Evolutionary conservation across 2,329 filamentous ascomycete species (phyloP).

Genomic region (Penicillium sp.): DNA sequence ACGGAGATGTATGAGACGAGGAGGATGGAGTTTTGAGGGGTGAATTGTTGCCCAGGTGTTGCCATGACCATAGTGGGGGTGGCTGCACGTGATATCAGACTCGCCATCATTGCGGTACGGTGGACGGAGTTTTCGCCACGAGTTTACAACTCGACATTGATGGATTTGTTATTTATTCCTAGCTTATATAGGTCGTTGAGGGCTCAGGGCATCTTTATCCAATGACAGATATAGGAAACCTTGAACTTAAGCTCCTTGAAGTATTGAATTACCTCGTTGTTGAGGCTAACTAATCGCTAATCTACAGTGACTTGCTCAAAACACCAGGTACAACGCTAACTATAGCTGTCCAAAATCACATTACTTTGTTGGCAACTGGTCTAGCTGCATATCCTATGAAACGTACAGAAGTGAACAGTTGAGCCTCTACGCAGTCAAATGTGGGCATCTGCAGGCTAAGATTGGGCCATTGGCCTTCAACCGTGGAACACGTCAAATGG

Average conservation of each 20-base stretch:
- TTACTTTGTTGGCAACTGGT: neutral
- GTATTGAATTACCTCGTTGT: neutral
- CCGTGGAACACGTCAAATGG: constrained; percentile 24
- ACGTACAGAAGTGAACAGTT: neutral
- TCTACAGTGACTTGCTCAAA: neutral
- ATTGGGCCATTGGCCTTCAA: constrained; percentile 18
- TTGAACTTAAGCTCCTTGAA: neutral
- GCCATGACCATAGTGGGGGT: constrained; percentile 33
- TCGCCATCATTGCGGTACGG: constrained; percentile 17
- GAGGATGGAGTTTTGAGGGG: constrained; percentile 36
- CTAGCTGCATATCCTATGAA: neutral
- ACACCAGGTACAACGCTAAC: neutral
- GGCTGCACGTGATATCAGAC: constrained; percentile 24
- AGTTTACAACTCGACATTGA: neutral
- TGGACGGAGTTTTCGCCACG: neutral
- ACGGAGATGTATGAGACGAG: constrained; percentile 20
- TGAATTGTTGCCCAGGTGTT: constrained; percentile 33
- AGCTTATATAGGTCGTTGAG: neutral
- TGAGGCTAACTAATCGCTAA: no score
- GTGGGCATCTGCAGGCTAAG: constrained; percentile 14
- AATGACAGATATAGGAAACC: neutral
- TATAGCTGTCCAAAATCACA: neutral
- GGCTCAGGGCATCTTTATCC: neutral
- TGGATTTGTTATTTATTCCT: neutral
- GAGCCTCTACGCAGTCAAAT: constrained; percentile 7